Conservation (phyloP, 2,329 filamentous ascomycete genomes). For the Fusarium brachygibbosum region DNA sequence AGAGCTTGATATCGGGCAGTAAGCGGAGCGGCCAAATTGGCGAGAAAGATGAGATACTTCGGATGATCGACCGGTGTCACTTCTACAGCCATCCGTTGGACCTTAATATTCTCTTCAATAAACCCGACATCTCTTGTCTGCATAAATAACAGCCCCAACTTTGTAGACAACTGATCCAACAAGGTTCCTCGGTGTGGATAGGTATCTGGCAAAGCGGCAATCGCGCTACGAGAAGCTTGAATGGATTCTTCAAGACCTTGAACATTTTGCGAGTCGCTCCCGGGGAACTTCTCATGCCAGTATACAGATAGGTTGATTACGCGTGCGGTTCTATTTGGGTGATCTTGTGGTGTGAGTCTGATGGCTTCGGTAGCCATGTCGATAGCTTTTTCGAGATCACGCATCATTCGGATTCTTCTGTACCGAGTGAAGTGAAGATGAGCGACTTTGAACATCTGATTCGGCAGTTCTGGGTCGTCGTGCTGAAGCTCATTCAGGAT, state of each 20-base stretch:
- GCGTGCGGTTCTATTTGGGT: not conserved
- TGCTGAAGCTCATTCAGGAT: not conserved
- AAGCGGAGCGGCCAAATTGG: not conserved
- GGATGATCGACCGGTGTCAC: not conserved
- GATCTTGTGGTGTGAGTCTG: not conserved
- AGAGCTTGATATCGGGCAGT: not conserved
- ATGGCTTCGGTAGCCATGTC: not conserved
- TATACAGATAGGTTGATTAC: not conserved
- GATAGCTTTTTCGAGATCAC: not conserved
- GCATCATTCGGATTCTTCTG: not conserved
- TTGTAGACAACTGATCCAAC: not conserved
- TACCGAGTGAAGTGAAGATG: not conserved
- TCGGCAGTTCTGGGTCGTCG: not conserved
- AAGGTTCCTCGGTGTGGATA: not conserved
- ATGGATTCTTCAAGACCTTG: not conserved
- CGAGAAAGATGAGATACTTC: not conserved
- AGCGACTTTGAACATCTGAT: not conserved
- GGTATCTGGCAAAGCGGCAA: not conserved
- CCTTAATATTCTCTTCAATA: not conserved
- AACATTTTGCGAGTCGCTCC: not conserved
- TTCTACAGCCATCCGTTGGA: not conserved
- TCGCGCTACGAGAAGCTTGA: not conserved
- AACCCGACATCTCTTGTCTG: not conserved
- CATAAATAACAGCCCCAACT: not conserved
- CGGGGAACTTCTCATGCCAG: slow-evolving; percentile 1